Percentiles rank a stretch among this genome's conserved stretches.
These are phyloP conservation scores for Sporothrix luriei DNA, from an alignment of 2,329 filamentous ascomycete genomes.

Conservation along the genomic window DNA sequence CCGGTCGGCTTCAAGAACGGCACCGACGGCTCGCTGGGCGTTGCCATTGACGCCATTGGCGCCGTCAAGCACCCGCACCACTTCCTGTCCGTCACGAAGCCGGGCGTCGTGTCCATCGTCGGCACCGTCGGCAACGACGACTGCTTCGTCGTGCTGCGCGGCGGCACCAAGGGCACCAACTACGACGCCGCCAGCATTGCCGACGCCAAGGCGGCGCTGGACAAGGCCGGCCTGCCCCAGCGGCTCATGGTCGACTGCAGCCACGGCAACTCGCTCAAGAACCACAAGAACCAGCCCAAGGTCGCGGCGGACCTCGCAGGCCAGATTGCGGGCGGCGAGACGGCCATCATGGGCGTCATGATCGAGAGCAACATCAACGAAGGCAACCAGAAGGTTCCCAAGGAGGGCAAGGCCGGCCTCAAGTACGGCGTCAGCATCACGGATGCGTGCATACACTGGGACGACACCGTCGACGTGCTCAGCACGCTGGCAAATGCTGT, in stretches of 20 bases:
- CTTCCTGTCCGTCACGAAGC: slow-evolving; percentile 97
- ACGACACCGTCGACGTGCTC: slow-evolving; percentile 80
- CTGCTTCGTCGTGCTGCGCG: slow-evolving; percentile 93
- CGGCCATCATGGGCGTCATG: slow-evolving; percentile 94
- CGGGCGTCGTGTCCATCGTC: slow-evolving; percentile 90
- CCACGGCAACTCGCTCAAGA: slow-evolving; percentile 93
- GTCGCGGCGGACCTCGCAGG: slow-evolving; percentile 79
- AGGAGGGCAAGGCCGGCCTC: slow-evolving; percentile 79
- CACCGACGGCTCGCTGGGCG: slow-evolving; percentile 84
- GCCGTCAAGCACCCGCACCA: slow-evolving; percentile 90
- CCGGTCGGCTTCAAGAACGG: slow-evolving; percentile 99
- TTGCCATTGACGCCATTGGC: slow-evolving; percentile 94
- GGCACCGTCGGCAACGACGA: slow-evolving; percentile 94
- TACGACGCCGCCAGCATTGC: slow-evolving; percentile 84
- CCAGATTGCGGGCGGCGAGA: slow-evolving; percentile 83
- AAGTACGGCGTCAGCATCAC: slow-evolving; percentile 97
- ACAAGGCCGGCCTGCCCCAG: slow-evolving; percentile 70
- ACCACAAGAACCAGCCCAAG: slow-evolving; percentile 96
- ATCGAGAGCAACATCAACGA: slow-evolving; percentile 98
- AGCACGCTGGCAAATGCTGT: slow-evolving; percentile 79
- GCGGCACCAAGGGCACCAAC: slow-evolving; percentile 91
- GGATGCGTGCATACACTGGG: slow-evolving; percentile 94
- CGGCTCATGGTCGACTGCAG: slow-evolving; percentile 97
- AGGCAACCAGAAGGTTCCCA: slow-evolving; percentile 88
- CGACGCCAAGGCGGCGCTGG: slow-evolving; percentile 77